These are phyloP conservation scores for Elsinoe perseae DNA, from an alignment of 2,329 filamentous ascomycete genomes.

Conservation along the genomic window DNA sequence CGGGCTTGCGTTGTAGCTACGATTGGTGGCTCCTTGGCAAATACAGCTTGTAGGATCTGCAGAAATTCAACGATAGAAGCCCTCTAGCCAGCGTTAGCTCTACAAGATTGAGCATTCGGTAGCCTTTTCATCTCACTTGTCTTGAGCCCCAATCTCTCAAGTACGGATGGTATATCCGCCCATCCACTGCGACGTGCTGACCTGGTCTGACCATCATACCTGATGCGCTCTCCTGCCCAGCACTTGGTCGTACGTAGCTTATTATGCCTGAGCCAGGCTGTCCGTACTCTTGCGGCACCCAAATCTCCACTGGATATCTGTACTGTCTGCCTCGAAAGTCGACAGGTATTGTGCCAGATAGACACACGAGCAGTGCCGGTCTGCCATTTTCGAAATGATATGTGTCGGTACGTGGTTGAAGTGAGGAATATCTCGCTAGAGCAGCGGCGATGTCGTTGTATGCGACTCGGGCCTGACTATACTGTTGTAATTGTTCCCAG, in stretches of 20 bases:
- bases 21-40: conserved; percentile 90
- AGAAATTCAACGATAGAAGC: conserved; percentile 78
- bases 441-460: conserved; percentile 85
- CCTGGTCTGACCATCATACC: conserved; percentile 79
- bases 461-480: conserved; percentile 82
- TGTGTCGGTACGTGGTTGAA: conserved; percentile 83
- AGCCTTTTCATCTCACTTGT: not conserved
- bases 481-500: conserved; percentile 89
- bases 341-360: conserved; percentile 85
- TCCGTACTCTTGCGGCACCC: conserved; percentile 78
- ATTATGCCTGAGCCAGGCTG: conserved; percentile 71
- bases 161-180: conserved; percentile 92
- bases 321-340: conserved; percentile 82
- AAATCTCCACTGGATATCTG: conserved; percentile 83
- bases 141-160: conserved; percentile 73
- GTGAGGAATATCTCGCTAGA: conserved; percentile 68
- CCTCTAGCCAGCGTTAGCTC: conserved; percentile 58
- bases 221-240: conserved; percentile 25
- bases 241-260: conserved; percentile 70
- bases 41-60: conserved; percentile 73
- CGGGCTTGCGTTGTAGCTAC: conserved; percentile 53
- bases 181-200: conserved; percentile 90
- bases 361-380: conserved; percentile 76
- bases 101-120: not conserved
- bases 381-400: conserved; percentile 88